A percentile compares a stretch with the other conserved stretches of the same genome.
phyloP scores from a whole-genome alignment of 352 stramenopile genomes.

The Globisporangium polare region DNA sequence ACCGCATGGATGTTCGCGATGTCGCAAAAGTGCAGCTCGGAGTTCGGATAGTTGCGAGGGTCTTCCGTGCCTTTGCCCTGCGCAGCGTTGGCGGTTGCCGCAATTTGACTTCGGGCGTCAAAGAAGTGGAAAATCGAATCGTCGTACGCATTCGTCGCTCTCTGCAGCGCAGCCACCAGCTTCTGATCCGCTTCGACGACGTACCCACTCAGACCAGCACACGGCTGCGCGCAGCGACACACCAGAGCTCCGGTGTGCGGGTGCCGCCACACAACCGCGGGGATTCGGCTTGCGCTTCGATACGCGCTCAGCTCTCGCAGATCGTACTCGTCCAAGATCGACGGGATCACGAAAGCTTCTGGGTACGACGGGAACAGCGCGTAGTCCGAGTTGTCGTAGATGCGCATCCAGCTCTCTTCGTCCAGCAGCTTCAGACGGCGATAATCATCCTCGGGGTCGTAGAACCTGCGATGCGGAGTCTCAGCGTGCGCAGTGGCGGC shows the following conservation, averaged over 20 bases:
- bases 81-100: conserved; percentile 76
- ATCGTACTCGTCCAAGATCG: conserved; percentile 89
- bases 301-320: conserved; percentile 87
- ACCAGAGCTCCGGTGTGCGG: conserved; percentile 90
- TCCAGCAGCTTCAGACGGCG: conserved; percentile 72
- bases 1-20: conserved; percentile 99
- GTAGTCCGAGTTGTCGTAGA: conserved; percentile 88
- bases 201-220: conserved; percentile 77
- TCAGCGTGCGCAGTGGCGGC: conserved; percentile 24
- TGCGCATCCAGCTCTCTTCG: conserved; percentile 75
- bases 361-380: conserved; percentile 94
- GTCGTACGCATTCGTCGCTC: conserved; percentile 49
- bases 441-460: conserved; percentile 80
- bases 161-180: conserved; percentile 67
- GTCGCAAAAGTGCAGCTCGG: conserved; percentile 96
- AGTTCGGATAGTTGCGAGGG: conserved; percentile 93
- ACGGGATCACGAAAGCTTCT: conserved; percentile 90
- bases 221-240: conserved; percentile 80
- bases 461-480: conserved; percentile 53
- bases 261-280: conserved; percentile 91
- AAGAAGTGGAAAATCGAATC: conserved; percentile 86
- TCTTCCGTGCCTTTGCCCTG: conserved; percentile 90
- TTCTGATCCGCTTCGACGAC: conserved; percentile 80
- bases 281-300: conserved; percentile 92
- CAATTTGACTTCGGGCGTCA: conserved; percentile 81